phyloP scores from a whole-genome alignment of 2,329 filamentous ascomycete genomes.

The Curvularia hawaiiensis region DNA sequence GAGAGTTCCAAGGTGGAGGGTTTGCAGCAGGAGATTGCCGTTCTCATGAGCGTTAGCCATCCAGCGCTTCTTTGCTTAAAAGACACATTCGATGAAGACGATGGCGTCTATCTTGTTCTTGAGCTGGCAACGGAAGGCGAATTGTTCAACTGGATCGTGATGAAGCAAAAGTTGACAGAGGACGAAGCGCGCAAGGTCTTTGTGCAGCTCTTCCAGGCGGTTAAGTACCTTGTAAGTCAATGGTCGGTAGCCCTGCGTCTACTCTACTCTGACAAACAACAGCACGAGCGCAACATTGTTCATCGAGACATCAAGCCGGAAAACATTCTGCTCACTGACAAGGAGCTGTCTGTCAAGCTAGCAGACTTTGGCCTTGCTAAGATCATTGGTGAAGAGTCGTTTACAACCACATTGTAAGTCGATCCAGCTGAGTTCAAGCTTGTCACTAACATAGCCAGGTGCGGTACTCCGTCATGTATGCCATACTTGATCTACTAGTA shows the following conservation, averaged over 20 bases:
- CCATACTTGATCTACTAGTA: background rate
- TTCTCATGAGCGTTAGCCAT: constrained; percentile 96
- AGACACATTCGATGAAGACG: constrained; percentile 90
- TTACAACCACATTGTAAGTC: constrained; percentile 84
- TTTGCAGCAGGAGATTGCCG: constrained; percentile 92
- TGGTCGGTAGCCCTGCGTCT: background rate
- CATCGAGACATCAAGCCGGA: constrained; percentile 98
- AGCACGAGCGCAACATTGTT: constrained; percentile 97
- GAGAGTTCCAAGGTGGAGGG: constrained; percentile 84
- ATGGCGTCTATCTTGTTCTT: constrained; percentile 88
- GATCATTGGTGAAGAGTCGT: constrained; percentile 97
- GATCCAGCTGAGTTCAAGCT: background rate
- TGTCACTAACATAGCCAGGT: constrained; percentile 49
- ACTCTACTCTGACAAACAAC: constrained; percentile 32
- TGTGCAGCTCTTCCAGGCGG: constrained; percentile 85
- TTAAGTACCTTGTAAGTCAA: constrained; percentile 85
- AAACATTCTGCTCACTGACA: constrained; percentile 89
- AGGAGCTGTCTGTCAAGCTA: constrained; percentile 83
- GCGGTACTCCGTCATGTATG: constrained; percentile 87
- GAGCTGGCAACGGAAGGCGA: constrained; percentile 93
- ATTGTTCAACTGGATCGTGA: constrained; percentile 92
- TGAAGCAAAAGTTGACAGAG: constrained; percentile 87
- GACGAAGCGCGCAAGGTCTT: constrained; percentile 85
- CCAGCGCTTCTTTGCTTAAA: constrained; percentile 91
- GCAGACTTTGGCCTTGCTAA: constrained; percentile 97